Base-by-base conservation (phyloP, 2,329 filamentous ascomycete species). In the Waltergamsia citrina region DNA sequence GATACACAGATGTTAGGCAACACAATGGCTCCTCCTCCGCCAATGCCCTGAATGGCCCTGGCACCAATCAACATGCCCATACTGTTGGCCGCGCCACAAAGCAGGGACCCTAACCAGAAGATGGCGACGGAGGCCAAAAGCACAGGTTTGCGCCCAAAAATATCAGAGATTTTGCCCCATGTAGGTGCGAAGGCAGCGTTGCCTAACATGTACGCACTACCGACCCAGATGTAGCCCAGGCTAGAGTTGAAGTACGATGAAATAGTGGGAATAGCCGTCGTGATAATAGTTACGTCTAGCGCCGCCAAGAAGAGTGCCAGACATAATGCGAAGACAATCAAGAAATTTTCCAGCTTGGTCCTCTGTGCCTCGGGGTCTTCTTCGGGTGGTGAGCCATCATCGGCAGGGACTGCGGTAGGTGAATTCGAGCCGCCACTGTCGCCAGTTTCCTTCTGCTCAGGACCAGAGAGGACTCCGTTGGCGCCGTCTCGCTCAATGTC, bases 151-250 rank as follows among this genome's bases (percentile, higher is more conserved):
- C 72, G 67, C 17, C 72, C 71, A 53, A 69, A 76, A 35, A 77
- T 70, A 41, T 76, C 72, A 27, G 67, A 67, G 30, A 75, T 48
- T 45, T 73, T 72, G 36, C 78, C 80, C 82, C 81, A 88, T 32
- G 80, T 74, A 1, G 81, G 80, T 0, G 74, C 73, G 2, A 72
- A 69, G 52, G 65, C 72, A 2, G 81, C 77, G 49, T 77, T 80
- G 36, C 77, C 80, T 9, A 88, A 71, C 6, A 86, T 63, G 48
- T 83, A 90, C 3, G 81, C 75, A 24, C 72, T 76, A 11, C 83
- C 83, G 40, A 90, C 78, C 85, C 83, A 88, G 33, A 78, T 72
- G 56, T 87, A 88, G 17, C 81, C 82, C 12, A 71, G 62, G 4
- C 74, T 74, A 6, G 81, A 82, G 29, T 75, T 49, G 40, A 88